Conservation (phyloP, 805 yeast species). For the Priceomyces castillae region DNA sequence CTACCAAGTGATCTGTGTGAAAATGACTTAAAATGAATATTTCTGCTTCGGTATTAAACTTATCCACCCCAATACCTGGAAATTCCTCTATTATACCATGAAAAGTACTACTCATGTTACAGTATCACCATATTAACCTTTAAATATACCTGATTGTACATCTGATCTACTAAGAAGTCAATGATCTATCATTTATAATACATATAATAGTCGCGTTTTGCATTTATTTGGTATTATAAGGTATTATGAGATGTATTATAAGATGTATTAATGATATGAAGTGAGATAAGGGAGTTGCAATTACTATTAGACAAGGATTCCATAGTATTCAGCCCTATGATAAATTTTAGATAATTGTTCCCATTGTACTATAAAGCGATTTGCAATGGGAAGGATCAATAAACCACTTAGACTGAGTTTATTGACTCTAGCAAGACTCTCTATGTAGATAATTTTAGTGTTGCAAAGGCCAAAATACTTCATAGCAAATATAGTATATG, state of each 20-base stretch:
- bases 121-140: too few relatives aligned
- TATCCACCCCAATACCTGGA: conserved; percentile 44
- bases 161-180: neutral
- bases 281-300: too few relatives aligned
- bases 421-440: conserved; percentile 80
- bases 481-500: conserved; percentile 51
- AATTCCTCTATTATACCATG: conserved; percentile 46
- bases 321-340: conserved; percentile 68
- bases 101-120: conserved; percentile 19
- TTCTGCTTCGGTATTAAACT: conserved; percentile 23
- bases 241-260: too few relatives aligned
- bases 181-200: neutral
- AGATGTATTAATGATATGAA: too few relatives aligned
- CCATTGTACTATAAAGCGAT: conserved; percentile 92
- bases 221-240: too few relatives aligned
- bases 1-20: conserved; percentile 54
- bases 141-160: too few relatives aligned
- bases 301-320: conserved; percentile 58
- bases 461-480: conserved; percentile 45
- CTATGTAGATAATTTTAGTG: conserved; percentile 73
- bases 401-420: conserved; percentile 74
- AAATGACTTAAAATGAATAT: conserved; percentile 46
- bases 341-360: conserved; percentile 50
- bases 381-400: conserved; percentile 65
- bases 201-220: too few relatives aligned